These are phyloP conservation scores for Cordyceps pruinosa DNA, from an alignment of 2,329 filamentous ascomycete species.

Conservation along the genomic window DNA sequence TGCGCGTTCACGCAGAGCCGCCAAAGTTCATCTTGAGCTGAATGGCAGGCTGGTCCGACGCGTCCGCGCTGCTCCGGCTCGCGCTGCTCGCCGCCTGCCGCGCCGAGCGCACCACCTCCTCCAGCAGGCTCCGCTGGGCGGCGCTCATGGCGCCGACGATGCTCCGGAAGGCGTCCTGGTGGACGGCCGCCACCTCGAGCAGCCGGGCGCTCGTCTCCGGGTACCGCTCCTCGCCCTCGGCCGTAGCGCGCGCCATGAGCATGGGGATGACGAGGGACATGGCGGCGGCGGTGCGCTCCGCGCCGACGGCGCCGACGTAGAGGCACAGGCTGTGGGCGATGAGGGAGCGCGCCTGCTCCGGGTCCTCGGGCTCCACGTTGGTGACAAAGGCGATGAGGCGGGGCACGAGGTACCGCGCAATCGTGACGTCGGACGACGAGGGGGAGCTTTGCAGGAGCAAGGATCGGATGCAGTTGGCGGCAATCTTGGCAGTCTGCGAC, in stretches of 20 bases:
- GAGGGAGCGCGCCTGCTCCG: slow-evolving; percentile 65
- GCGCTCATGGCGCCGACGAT: slow-evolving; percentile 66
- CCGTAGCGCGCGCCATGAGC: slow-evolving; percentile 64
- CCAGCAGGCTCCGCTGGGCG: slow-evolving; percentile 69
- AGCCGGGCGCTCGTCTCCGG: slow-evolving; percentile 69
- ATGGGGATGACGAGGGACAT: slow-evolving; percentile 73
- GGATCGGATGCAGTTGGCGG: slow-evolving; percentile 81
- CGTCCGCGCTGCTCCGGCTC: slow-evolving; percentile 33
- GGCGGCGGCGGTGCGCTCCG: slow-evolving; percentile 47
- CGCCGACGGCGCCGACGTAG: slow-evolving; percentile 50
- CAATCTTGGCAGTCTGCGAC: slow-evolving; percentile 70
- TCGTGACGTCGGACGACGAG: slow-evolving; percentile 60
- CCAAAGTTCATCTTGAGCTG: slow-evolving; percentile 93
- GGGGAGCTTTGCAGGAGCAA: slow-evolving; percentile 62
- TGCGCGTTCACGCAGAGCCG: slow-evolving; percentile 21
- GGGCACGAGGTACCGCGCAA: slow-evolving; percentile 68
- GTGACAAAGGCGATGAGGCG: slow-evolving; percentile 70
- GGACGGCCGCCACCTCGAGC: slow-evolving; percentile 70
- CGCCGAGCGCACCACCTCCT: slow-evolving; percentile 68
- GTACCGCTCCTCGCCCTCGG: slow-evolving; percentile 55
- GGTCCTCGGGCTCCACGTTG: slow-evolving; percentile 65
- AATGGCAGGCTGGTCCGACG: slow-evolving; percentile 67
- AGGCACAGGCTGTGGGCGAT: slow-evolving; percentile 68
- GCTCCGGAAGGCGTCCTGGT: slow-evolving; percentile 65
- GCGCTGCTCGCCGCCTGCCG: slow-evolving; percentile 37